Base-by-base conservation (phyloP, 192 early-diverging fungal genomes). In the Entomortierella chlamydospora region DNA sequence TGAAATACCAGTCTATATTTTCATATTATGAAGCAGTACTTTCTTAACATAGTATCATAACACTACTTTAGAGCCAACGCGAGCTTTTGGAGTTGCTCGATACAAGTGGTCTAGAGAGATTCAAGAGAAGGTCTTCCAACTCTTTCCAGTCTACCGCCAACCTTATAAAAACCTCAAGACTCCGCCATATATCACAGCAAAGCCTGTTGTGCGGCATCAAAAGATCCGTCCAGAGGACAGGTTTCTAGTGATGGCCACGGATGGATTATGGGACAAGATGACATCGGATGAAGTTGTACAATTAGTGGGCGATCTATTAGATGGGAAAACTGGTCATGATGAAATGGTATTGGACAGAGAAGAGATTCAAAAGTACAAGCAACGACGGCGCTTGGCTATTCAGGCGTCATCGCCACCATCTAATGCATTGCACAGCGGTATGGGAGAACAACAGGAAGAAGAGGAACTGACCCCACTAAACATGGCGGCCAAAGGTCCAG, bases 201-300 rank as follows among this genome's bases (percentile, higher is more conserved):
- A 87, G 54, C 95, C 95, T 2, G 90, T 91, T 4, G 85, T 94
- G 1, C 80, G 80, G 2, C 73, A 87, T 60, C 90, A 91, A 57
- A 76, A 89, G 61, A 72, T 96, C 9, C 73, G 70, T 53, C 41
- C 82, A 11, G 78, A 85, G 41, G 93, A 94, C 64, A 73, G 83
- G 64, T 95, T 93, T 64, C 68, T 97, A 30, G 90, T 97, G 0
- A 73, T 97, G 60, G 94, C 93, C 3, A 89, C 93, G 0, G 95
- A 95, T 84, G 95, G 95, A 8, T 74, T 97, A 1, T 95, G 93
- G 84, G 94, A 96, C 61, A 81, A 89, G 63, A 62, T 95, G 56
- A 88, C 88, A 3, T 90, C 90, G 50, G 87, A 85, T 2, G 89
- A 95, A 49, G 90, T 82, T 15, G 81, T 82, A 0, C 72, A 82